Percentiles rank a stretch among this genome's conserved stretches.
These are phyloP conservation scores for Xylariaceae sp. DNA, from an alignment of 2,329 filamentous ascomycete genomes.

Conservation along the genomic window DNA sequence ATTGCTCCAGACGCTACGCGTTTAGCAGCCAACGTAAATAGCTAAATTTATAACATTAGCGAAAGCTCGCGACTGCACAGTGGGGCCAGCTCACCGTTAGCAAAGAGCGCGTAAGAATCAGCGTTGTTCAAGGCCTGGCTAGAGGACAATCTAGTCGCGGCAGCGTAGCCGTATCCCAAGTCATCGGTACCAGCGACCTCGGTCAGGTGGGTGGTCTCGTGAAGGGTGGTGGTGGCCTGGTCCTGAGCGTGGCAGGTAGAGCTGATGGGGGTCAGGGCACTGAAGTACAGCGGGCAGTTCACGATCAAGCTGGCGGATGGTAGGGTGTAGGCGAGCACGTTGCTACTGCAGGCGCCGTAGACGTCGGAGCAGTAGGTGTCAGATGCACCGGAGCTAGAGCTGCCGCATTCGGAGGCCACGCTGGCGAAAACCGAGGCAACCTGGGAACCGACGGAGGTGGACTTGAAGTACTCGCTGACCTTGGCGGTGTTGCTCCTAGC, in stretches of 20 bases:
- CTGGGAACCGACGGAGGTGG: conserved; percentile 43
- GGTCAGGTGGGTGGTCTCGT: conserved; percentile 67
- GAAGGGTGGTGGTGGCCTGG: conserved; percentile 65
- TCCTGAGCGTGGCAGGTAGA: conserved; percentile 64
- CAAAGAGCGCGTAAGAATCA: conserved; percentile 57
- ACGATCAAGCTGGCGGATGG: conserved; percentile 57
- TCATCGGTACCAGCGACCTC: conserved; percentile 62
- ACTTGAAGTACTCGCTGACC: conserved; percentile 67
- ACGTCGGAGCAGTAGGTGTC: conserved; percentile 62
- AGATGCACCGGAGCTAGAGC: conserved; percentile 50
- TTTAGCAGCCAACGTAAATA: conserved; percentile 26
- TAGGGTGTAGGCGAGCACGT: conserved; percentile 64
- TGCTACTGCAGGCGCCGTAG: conserved; percentile 52
- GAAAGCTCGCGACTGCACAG: neutral
- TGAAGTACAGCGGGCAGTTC: conserved; percentile 66
- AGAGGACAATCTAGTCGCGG: conserved; percentile 51
- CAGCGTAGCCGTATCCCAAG: conserved; percentile 57
- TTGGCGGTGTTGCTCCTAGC: conserved; percentile 63
- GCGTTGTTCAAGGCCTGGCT: conserved; percentile 62
- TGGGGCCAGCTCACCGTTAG: conserved; percentile 42
- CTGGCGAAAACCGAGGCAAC: conserved; percentile 43
- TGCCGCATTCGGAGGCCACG: conserved; percentile 59
- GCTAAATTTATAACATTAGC: neutral
- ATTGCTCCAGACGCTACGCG: neutral
- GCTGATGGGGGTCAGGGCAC: conserved; percentile 51